Base-by-base conservation (phyloP, 495 filamentous ascomycete genomes). In the Cercophora samala region DNA sequence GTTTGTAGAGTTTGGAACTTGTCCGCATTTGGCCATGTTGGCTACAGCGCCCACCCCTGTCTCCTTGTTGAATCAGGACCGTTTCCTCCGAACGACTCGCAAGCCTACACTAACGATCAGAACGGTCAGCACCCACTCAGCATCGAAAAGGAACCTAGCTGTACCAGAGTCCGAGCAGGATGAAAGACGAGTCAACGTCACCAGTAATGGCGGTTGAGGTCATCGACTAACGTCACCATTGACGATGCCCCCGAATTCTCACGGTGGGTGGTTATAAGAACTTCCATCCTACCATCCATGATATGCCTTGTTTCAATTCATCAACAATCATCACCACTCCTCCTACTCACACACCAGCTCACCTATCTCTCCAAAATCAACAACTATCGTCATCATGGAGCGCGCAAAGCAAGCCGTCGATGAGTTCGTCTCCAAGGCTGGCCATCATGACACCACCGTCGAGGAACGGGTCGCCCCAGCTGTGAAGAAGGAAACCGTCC, bases 371-470 rank as follows among this genome's bases (percentile, higher is more conserved):
- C 67, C 64, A 23, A 32, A 29, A n/a, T 17, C 46, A 46, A 62
- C 25, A 24, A 60, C 21, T 25, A n/a, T n/a, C 29, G 8, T 5
- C 75, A 80, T 25, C 70, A 88, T 88, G 85, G 81, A 88, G 4
- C 84, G 82, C 72, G 82, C 84, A 37, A 89, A 87, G 75, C 74
- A 77, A 68, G 78, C 79, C 51, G 79, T 88, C 66, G 73, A 70
- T 19, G 80, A 83, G 68, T 85, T 88, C 77, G 79, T 85, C 68
- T 80, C 72, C 74, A 83, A 84, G 69, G 68, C 80, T 29, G 86
- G 86, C 66, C 83, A 87, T 65, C 78, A 87, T 68, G 84, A 88
- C 71, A 89, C 86, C 21, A 88, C 86, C 15, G 82, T 88, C 11
- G 82, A 87, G 71, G 85, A 89, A 77, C 81, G 78, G 17, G 82